Evolutionary conservation across 1,284 basidiomycete genomes (phyloP).

Genomic region (Ceratobasidium sp.): DNA sequence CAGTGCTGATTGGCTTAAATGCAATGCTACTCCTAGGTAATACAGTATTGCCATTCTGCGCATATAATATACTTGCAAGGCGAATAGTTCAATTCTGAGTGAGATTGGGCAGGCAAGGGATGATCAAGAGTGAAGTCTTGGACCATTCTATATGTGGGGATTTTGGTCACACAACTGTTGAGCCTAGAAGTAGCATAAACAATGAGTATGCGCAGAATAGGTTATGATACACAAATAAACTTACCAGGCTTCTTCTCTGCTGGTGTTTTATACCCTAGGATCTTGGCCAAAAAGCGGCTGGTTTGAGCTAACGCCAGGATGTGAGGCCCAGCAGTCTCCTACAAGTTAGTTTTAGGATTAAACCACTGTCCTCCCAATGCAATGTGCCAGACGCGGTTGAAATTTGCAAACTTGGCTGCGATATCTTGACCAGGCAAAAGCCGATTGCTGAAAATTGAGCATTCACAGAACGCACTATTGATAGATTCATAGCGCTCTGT

Average conservation of each 20-base stretch:
- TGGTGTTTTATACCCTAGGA: not conserved
- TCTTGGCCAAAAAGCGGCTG: not conserved
- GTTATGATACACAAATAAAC: not conserved
- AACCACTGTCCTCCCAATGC: not conserved
- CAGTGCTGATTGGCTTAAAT: not conserved
- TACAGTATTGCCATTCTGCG: not conserved
- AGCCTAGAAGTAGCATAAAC: not conserved
- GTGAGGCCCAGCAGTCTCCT: not conserved
- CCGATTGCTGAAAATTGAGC: constrained; percentile 58
- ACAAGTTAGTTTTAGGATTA: not conserved
- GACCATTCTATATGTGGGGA: not conserved
- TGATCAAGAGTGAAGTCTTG: not conserved
- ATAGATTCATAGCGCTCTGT: constrained; percentile 59
- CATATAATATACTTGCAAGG: not conserved
- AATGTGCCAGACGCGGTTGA: not conserved
- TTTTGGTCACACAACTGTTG: not conserved
- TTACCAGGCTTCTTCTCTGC: not conserved
- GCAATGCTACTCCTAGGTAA: not conserved
- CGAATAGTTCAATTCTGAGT: not conserved
- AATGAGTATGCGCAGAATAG: too few relatives aligned
- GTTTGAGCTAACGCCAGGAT: not conserved
- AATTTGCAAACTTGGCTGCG: constrained; percentile 52
- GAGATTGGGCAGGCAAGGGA: not conserved
- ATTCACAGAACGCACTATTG: constrained; percentile 58
- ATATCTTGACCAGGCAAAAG: constrained; percentile 61